Percentiles rank a stretch among this genome's conserved stretches.
Evolutionary conservation across 2,329 filamentous ascomycete species (phyloP).

Genomic region (Colletotrichum sansevieriae): DNA sequence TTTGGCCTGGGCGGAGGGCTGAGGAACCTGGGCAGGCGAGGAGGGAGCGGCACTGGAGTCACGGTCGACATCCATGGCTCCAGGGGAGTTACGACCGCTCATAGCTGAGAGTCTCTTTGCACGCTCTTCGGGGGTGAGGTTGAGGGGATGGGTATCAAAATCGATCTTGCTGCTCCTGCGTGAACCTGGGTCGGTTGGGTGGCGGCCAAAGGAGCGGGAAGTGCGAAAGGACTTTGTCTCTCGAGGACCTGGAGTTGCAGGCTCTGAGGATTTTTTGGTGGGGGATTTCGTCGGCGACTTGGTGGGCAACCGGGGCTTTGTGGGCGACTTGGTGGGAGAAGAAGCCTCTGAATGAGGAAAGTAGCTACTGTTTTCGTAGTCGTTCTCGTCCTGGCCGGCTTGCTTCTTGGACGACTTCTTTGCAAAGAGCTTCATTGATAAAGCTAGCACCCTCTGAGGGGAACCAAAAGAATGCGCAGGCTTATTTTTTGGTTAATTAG

Average conservation of each 20-base stretch:
- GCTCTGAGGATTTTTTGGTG: conserved; percentile 52
- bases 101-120: conserved; percentile 72
- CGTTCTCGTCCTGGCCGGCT: conserved; percentile 52
- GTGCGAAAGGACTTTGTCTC: conserved; percentile 57
- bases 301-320: conserved; percentile 47
- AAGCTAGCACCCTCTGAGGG: conserved; percentile 38
- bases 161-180: conserved; percentile 69
- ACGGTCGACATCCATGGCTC: conserved; percentile 79
- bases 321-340: conserved; percentile 46
- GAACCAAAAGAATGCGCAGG: conserved; percentile 39
- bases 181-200: conserved; percentile 61
- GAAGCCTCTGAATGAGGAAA: conserved; percentile 52
- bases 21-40: conserved; percentile 64
- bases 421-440: conserved; percentile 66
- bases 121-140: conserved; percentile 89
- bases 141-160: conserved; percentile 85
- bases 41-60: conserved; percentile 67
- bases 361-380: conserved; percentile 47
- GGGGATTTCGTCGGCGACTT: conserved; percentile 48
- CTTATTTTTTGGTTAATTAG: conserved; percentile 45
- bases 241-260: conserved; percentile 45
- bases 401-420: conserved; percentile 60
- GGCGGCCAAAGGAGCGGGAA: conserved; percentile 61
- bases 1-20: conserved; percentile 56
- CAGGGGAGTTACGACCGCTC: conserved; percentile 68